Evolutionary conservation across 2,329 filamentous ascomycete genomes (phyloP).

Genomic region (Trichoderma sp.): DNA sequence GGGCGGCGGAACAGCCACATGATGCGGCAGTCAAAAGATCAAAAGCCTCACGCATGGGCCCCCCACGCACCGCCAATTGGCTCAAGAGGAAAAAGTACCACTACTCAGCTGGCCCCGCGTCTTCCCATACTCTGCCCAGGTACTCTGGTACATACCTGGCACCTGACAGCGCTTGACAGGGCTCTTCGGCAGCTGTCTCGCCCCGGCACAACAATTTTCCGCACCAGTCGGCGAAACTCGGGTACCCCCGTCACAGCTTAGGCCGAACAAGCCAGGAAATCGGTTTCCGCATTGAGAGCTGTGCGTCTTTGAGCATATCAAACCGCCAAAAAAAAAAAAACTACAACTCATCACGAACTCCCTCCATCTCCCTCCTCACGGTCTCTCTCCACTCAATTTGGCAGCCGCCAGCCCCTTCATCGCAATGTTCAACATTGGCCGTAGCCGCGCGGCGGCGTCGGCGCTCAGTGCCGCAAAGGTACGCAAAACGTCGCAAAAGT

Average conservation of each 20-base stretch:
- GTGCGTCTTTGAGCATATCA: conserved; percentile 22
- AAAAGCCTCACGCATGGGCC: background rate
- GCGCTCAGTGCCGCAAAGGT: conserved; percentile 79
- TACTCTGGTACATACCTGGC: background rate
- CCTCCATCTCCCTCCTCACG: conserved; percentile 20
- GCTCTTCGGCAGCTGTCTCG: background rate
- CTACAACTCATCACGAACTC: conserved; percentile 1
- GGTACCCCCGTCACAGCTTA: conserved; percentile 19
- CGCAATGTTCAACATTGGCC: conserved; percentile 85
- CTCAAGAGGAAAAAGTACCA: background rate
- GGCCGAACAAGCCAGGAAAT: conserved; percentile 19
- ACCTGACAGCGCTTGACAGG: background rate
- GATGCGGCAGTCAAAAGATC: background rate
- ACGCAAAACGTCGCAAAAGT: conserved; percentile 36
- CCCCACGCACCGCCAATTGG: background rate
- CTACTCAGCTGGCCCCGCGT: background rate
- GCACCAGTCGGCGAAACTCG: conserved; percentile 28
- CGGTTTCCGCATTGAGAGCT: conserved; percentile 28
- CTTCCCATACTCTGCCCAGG: background rate
- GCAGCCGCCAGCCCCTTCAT: conserved; percentile 25
- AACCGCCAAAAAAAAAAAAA: conserved; percentile 18
- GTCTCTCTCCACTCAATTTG: conserved; percentile 24
- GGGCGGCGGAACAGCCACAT: background rate
- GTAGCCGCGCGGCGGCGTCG: conserved; percentile 77
- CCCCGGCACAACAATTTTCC: conserved; percentile 11